Percentiles rank a stretch among this genome's conserved stretches.
phyloP scores from a whole-genome alignment of 805 yeast species.

The Candida yuanshanica region DNA sequence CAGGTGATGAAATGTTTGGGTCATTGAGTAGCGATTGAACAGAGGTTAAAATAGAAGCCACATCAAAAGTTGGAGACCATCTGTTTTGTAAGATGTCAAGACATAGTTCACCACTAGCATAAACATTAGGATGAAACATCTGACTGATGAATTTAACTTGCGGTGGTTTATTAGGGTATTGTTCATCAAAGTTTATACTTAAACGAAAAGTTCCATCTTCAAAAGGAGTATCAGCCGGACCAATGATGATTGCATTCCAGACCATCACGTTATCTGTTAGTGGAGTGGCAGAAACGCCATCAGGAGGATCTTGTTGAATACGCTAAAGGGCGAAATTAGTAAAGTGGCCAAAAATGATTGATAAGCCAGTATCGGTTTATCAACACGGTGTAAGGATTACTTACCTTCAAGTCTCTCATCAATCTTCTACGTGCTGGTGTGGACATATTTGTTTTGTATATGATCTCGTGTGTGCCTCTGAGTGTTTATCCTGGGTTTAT shows the following conservation, averaged over 20 bases:
- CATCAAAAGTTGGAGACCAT: slow-evolving; percentile 99
- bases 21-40: slow-evolving; percentile 90
- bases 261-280: slow-evolving; percentile 95
- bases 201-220: slow-evolving; percentile 96
- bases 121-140: slow-evolving; percentile 98
- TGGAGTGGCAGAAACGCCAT: slow-evolving; percentile 97
- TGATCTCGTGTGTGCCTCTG: too few species aligned
- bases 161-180: slow-evolving; percentile 97
- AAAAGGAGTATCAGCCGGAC: slow-evolving; percentile 96
- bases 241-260: slow-evolving; percentile 95
- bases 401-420: slow-evolving; percentile 93
- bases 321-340: slow-evolving; percentile 38
- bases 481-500: too few species aligned
- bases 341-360: background rate
- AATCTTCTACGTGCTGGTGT: slow-evolving; percentile 98
- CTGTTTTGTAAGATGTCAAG: slow-evolving; percentile 93
- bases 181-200: slow-evolving; percentile 86
- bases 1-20: slow-evolving; percentile 95
- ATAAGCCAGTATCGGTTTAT: background rate
- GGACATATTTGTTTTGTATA: slow-evolving; percentile 81
- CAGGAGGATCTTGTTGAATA: slow-evolving; percentile 97
- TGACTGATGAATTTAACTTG: slow-evolving; percentile 83
- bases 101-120: slow-evolving; percentile 92
- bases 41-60: slow-evolving; percentile 89
- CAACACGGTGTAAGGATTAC: slow-evolving; percentile 19